A percentile compares a stretch with the other conserved stretches of the same genome.
Evolutionary conservation across 441 rosid species (phyloP).

Genomic region (Brassica hybrid): DNA sequence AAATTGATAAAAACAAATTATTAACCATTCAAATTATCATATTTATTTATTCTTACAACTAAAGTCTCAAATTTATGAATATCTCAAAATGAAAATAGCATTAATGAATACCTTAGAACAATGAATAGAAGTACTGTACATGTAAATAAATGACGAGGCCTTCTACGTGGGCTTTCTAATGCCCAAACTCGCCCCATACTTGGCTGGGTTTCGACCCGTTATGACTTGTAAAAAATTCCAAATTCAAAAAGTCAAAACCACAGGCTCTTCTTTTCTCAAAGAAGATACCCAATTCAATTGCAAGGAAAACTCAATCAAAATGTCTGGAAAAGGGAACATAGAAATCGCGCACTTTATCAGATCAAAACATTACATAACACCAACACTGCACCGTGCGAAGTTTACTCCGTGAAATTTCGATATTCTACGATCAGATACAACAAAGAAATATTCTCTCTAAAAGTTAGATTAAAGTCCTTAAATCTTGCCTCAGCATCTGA

Average conservation of each 20-base stretch:
- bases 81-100: no score
- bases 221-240: not conserved
- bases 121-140: not conserved
- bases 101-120: not conserved
- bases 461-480: conserved; percentile 24
- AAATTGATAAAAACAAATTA: no score
- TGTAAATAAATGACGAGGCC: not conserved
- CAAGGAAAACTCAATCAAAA: not conserved
- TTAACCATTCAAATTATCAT: no score
- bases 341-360: not conserved
- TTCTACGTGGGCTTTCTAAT: conserved; percentile 6
- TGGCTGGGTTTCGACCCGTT: not conserved
- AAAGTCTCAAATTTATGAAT: no score
- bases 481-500: conserved; percentile 23
- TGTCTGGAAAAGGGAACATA: not conserved
- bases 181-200: not conserved
- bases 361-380: not conserved
- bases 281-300: not conserved
- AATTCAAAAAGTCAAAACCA: not conserved
- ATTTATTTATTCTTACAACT: no score
- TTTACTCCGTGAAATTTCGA: not conserved
- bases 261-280: not conserved
- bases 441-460: conserved; percentile 7
- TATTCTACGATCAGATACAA: conserved; percentile 10
- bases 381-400: not conserved